Conservation (phyloP, 805 yeast species). For the Kluyveromyces starmeri region DNA sequence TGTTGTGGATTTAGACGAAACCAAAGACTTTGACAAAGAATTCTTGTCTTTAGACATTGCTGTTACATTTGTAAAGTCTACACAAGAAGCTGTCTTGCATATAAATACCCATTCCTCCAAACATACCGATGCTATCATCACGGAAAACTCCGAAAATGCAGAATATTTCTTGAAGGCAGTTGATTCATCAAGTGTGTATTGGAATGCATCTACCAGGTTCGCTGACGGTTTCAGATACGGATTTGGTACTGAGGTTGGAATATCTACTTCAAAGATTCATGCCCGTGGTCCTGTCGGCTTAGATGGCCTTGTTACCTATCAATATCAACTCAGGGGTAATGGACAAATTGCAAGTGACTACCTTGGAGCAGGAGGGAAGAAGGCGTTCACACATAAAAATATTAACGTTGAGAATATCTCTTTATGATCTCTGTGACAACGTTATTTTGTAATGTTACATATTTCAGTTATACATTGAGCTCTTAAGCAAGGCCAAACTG, state of each 20-base stretch:
- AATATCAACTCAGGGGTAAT: constrained; percentile 82
- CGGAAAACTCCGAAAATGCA: constrained; percentile 64
- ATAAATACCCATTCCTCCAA: constrained; percentile 89
- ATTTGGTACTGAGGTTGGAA: constrained; percentile 97
- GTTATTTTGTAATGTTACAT: too few relatives aligned
- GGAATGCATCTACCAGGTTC: constrained; percentile 95
- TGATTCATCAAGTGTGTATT: constrained; percentile 93
- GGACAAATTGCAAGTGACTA: constrained; percentile 94
- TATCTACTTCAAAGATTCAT: constrained; percentile 92
- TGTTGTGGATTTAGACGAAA: constrained; percentile 38
- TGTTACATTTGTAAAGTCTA: constrained; percentile 48
- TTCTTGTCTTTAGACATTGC: constrained; percentile 79
- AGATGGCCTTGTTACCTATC: constrained; percentile 94
- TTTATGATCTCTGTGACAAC: constrained; percentile 21
- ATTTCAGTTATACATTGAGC: too few relatives aligned
- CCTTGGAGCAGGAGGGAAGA: constrained; percentile 84
- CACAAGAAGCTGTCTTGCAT: constrained; percentile 71
- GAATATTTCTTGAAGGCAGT: constrained; percentile 72
- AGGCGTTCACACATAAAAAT: constrained; percentile 67
- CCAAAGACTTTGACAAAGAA: constrained; percentile 67
- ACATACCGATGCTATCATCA: constrained; percentile 89
- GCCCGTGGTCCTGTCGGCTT: constrained; percentile 98
- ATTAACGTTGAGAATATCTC: constrained; percentile 32
- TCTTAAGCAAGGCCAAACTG: too few relatives aligned
- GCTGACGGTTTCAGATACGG: constrained; percentile 99